phyloP scores from a whole-genome alignment of 805 yeast genomes.

The Candida tibetensis region DNA sequence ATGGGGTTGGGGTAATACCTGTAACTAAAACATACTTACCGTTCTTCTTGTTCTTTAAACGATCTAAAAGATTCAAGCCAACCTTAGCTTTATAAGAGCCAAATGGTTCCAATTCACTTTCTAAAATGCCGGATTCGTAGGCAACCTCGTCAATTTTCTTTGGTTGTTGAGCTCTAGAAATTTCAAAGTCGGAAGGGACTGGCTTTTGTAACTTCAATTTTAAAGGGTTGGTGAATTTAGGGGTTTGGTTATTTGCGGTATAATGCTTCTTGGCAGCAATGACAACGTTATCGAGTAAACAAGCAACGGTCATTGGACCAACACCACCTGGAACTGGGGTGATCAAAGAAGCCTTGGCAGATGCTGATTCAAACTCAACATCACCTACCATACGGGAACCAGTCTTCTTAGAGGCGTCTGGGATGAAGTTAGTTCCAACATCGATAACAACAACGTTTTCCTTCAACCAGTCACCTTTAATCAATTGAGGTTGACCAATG shows the following conservation, averaged over 20 bases:
- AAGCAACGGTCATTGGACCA: constrained; percentile 98
- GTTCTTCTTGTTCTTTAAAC: constrained; percentile 57
- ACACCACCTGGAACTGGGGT: constrained; percentile 99
- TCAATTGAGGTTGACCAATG: constrained; percentile 80
- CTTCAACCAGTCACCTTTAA: constrained; percentile 86
- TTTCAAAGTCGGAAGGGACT: constrained; percentile 88
- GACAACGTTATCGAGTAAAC: constrained; percentile 69
- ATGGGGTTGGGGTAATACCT: constrained; percentile 97
- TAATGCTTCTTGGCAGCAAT: constrained; percentile 60
- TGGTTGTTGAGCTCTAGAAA: constrained; percentile 86
- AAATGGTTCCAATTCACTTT: constrained; percentile 77
- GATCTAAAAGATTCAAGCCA: constrained; percentile 58
- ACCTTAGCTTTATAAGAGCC: constrained; percentile 92
- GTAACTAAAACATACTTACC: constrained; percentile 92
- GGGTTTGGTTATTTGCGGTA: constrained; percentile 39
- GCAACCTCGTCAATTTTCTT: constrained; percentile 77
- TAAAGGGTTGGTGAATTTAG: constrained; percentile 50
- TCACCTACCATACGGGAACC: constrained; percentile 93
- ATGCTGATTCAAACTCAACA: constrained; percentile 75
- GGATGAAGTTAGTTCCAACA: constrained; percentile 90
- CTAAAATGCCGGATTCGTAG: constrained; percentile 73
- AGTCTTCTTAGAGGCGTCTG: constrained; percentile 68
- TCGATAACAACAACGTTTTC: constrained; percentile 83
- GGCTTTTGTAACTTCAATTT: constrained; percentile 52
- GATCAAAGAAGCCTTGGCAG: constrained; percentile 59